Base-by-base conservation (phyloP, 1,284 basidiomycete genomes). In the Amylostereum chailletii region DNA sequence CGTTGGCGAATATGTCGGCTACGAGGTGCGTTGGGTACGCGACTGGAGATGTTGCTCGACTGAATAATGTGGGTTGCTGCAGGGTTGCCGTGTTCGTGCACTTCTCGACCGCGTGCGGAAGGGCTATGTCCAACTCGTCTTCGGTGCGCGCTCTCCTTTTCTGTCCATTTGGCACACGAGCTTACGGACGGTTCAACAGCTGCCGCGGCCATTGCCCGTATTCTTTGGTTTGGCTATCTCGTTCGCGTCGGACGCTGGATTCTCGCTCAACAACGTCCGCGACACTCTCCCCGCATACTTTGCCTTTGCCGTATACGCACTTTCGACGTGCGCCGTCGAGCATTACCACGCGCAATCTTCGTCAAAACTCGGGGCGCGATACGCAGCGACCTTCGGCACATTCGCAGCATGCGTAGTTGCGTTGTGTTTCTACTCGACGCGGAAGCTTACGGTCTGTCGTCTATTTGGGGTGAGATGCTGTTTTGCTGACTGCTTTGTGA, bases 21-120 rank as follows among this genome's bases (percentile, higher is more conserved):
- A 70, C 74, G 50, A 76, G 83, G 86, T 86, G 61, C 42, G 71
- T 61, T 38, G 34, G 11, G 46, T 43, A 19, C 19, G 19, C 19
- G 19, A 19, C 19, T 19, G 19, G 19, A 19, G 19, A 19, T 19
- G 19, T 19, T 19, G 19, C 19, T 19, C 19, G 19, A 19, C 19
- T 19, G 19, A 19, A 19, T 19, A 19, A 19, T 19, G 19, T 19
- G 19, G 19, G 19, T 19, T 19, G 19, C 19, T 19, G 19, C 53
- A 89, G 86, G 48, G 80, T 83, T 34, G 69, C 85, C 42, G 57
- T 87, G 34, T 80, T 88, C 58, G 67, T 76, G 27, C 79, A 85
- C 57, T 83, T 85, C 61, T 79, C 84, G 4, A 67, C 76, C 19
- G 67, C 80, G 40, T 86, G 83, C 80, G 65, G 81, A 46, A 71